These are phyloP conservation scores for Fonsecaea monophora DNA, from an alignment of 2,329 filamentous ascomycete species.

Conservation along the genomic window DNA sequence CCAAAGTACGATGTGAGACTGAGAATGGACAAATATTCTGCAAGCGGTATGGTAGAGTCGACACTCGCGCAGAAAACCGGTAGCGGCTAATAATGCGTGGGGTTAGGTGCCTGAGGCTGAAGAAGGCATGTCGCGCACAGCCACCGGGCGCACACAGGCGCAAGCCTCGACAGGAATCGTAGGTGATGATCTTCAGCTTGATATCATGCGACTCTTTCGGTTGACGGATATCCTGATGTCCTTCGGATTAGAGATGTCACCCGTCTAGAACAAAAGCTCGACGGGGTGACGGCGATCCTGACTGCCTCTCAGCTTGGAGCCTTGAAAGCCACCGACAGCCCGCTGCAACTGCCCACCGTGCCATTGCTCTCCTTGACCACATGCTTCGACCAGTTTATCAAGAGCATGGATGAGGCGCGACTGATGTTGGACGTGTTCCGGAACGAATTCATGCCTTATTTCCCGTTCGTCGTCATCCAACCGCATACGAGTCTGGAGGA, in stretches of 20 bases:
- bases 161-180: slow-evolving; percentile 19
- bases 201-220: not conserved
- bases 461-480: slow-evolving; percentile 42
- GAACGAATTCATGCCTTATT: slow-evolving; percentile 38
- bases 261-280: slow-evolving; percentile 42
- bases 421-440: slow-evolving; percentile 31
- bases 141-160: slow-evolving; percentile 41
- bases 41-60: slow-evolving; percentile 25
- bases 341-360: not conserved
- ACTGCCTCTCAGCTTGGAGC: slow-evolving; percentile 26
- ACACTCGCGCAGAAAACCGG: not conserved
- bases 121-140: slow-evolving; percentile 42
- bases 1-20: slow-evolving; percentile 35
- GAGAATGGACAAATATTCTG: slow-evolving; percentile 24
- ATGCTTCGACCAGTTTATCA: slow-evolving; percentile 17
- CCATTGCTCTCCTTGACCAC: slow-evolving; percentile 11
- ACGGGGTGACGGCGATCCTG: slow-evolving; percentile 42
- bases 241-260: slow-evolving; percentile 34
- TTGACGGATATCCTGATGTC: not conserved
- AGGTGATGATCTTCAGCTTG: not conserved
- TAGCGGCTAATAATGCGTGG: not conserved
- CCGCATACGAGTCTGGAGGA: slow-evolving; percentile 32
- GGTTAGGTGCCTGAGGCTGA: slow-evolving; percentile 43
- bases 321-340: slow-evolving; percentile 9
- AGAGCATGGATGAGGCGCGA: slow-evolving; percentile 29